These are phyloP conservation scores for Magnolia kwangsiensis DNA, from an alignment of 164 flowering plant species.

Conservation along the genomic window DNA sequence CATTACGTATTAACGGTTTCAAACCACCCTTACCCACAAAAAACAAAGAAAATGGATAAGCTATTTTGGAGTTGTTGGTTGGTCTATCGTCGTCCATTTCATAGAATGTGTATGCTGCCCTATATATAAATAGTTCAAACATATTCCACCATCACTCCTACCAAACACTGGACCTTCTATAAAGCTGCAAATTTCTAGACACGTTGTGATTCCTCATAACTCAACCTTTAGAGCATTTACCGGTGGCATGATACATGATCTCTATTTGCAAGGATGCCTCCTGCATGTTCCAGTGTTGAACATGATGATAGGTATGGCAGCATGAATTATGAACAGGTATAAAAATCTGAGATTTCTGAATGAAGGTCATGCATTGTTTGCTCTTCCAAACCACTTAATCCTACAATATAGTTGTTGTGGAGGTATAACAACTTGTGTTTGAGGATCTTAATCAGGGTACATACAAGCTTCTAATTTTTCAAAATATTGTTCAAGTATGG, in stretches of 20 bases:
- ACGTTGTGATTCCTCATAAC: no score
- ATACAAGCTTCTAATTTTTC: background rate
- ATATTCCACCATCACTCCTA: no score
- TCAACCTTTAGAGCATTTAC: background rate
- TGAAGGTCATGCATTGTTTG: background rate
- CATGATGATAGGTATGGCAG: background rate
- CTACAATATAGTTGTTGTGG: background rate
- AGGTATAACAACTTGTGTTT: background rate
- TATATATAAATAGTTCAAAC: no score
- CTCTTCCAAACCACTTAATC: background rate
- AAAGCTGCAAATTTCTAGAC: no score
- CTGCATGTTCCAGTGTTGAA: background rate
- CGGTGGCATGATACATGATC: background rate
- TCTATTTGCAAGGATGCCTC: background rate
- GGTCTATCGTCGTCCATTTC: no score
- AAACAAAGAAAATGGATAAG: no score
- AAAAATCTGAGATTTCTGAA: background rate
- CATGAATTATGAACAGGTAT: background rate
- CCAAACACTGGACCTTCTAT: no score
- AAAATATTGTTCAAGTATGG: background rate
- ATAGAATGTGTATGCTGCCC: no score
- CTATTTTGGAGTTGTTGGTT: no score
- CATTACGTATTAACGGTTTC: no score
- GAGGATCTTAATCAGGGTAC: background rate
- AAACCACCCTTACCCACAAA: no score